These are phyloP conservation scores for Crithidia thermophila DNA, from an alignment of 208 protist species.

Conservation along the genomic window DNA sequence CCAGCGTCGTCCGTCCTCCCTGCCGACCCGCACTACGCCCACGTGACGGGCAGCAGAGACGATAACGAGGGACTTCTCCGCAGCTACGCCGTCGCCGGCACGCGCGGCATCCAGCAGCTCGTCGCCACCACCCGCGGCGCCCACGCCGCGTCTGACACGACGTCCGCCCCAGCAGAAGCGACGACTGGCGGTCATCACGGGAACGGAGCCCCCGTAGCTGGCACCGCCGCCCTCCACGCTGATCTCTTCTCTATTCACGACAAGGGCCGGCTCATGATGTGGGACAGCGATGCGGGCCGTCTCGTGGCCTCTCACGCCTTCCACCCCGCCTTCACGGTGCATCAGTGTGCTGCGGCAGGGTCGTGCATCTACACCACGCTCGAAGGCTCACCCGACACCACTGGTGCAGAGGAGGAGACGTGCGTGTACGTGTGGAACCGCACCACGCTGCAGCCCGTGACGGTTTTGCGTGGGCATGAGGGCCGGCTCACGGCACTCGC, in stretches of 20 bases:
- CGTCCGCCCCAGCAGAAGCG: background rate
- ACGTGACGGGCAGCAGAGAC: background rate
- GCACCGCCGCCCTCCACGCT: background rate
- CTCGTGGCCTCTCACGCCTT: constrained; percentile 54
- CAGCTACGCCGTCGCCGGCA: constrained; percentile 21
- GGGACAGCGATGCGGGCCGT: constrained; percentile 48
- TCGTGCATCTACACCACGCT: constrained; percentile 63
- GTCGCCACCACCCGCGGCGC: constrained; percentile 17
- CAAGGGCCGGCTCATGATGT: constrained; percentile 71
- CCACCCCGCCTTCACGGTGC: constrained; percentile 46
- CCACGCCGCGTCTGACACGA: background rate
- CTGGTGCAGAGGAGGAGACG: constrained; percentile 51
- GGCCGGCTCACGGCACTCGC: constrained; percentile 64
- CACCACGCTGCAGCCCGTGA: constrained; percentile 41
- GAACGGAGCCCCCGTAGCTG: background rate
- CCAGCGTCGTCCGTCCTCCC: background rate
- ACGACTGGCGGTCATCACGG: background rate
- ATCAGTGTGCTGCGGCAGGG: constrained; percentile 51
- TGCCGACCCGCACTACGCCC: constrained; percentile 7
- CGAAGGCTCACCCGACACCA: constrained; percentile 37
- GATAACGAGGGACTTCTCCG: background rate
- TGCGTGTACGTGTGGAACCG: constrained; percentile 75
- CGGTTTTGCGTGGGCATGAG: constrained; percentile 55
- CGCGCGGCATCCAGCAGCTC: constrained; percentile 30
- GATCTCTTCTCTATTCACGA: constrained; percentile 61